Conservation (phyloP, 139 green algal species). For the Volvox reticuliferus region DNA sequence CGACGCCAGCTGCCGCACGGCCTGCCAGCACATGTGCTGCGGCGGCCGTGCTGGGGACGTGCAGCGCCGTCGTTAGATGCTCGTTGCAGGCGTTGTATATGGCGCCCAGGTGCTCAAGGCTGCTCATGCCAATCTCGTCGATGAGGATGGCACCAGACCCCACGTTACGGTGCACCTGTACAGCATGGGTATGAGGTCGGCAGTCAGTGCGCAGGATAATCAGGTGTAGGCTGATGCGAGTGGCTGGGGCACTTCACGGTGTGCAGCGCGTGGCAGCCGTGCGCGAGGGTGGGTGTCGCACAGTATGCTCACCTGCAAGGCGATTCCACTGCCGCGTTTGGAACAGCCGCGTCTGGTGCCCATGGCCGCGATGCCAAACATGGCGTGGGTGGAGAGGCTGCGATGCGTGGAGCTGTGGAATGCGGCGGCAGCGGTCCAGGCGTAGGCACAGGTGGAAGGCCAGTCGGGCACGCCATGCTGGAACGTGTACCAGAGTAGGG, state of each 20-base stretch:
- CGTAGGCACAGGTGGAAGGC: not conserved
- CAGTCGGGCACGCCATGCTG: not conserved
- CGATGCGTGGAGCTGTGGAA: not conserved
- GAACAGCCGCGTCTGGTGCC: no score
- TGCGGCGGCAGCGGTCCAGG: not conserved
- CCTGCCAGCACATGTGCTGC: not conserved
- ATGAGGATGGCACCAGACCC: not conserved
- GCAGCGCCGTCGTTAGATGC: not conserved
- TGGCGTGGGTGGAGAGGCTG: not conserved
- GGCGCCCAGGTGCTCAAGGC: not conserved
- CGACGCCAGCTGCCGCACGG: not conserved
- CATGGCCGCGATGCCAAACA: not conserved
- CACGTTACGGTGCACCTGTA: constrained; percentile 1
- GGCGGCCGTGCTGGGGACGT: not conserved
- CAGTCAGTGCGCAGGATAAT: no score
- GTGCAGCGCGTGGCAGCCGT: no score
- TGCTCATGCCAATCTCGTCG: not conserved
- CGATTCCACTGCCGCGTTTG: no score
- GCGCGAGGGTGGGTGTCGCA: no score
- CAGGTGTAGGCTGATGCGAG: no score
- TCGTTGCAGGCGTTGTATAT: not conserved
- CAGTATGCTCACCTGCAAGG: no score
- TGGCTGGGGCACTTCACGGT: no score
- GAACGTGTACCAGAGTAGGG: constrained; percentile 28
- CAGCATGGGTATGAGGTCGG: not conserved